Evolutionary conservation across 352 stramenopile genomes (phyloP).

Genomic region (Plasmopara viticola): DNA sequence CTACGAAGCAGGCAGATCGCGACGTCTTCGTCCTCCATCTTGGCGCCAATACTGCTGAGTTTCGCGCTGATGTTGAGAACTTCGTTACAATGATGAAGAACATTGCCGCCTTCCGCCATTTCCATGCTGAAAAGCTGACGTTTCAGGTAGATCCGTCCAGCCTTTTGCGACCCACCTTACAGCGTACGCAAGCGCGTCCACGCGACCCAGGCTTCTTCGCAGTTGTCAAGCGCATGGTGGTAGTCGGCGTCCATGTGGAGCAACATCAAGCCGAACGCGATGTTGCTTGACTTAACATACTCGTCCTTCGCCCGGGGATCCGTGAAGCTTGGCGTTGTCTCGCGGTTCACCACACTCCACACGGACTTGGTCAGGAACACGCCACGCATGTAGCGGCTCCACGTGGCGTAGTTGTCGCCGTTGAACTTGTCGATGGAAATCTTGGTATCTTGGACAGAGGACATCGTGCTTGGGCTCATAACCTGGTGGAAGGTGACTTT

Average conservation of each 20-base stretch:
- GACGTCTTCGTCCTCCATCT: neutral
- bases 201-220: neutral
- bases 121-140: neutral
- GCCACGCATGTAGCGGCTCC: neutral
- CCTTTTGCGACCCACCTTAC: neutral
- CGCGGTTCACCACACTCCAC: neutral
- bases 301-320: too few species aligned
- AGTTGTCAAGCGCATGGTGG: too few species aligned
- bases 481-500: neutral
- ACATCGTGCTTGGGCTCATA: neutral
- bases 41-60: neutral
- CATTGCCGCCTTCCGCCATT: neutral
- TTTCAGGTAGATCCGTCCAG: neutral
- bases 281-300: too few species aligned
- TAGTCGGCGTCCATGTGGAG: too few species aligned
- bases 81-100: slow-evolving; percentile 5
- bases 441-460: neutral
- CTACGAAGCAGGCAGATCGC: neutral
- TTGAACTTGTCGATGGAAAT: neutral
- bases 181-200: neutral
- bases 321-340: too few species aligned
- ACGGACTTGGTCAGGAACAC: neutral
- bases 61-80: neutral
- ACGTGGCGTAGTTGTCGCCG: neutral
- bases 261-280: neutral